phyloP scores from a whole-genome alignment of 192 early-diverging fungal genomes.

The Podila horticola region DNA sequence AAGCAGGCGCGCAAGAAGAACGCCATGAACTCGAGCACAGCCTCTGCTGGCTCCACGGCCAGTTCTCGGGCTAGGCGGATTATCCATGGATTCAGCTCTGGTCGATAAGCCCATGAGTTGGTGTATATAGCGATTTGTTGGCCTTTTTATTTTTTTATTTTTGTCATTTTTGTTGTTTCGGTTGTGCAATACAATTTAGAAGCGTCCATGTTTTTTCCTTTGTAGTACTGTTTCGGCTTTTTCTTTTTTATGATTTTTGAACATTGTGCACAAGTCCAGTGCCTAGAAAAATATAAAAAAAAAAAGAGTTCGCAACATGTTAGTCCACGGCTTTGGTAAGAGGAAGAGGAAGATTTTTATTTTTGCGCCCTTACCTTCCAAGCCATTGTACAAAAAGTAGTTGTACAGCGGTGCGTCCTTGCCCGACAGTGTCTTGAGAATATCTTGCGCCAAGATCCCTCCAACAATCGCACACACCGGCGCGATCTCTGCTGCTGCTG shows the following conservation, averaged over 20 bases:
- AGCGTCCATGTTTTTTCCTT: neutral
- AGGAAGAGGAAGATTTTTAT: too few relatives aligned
- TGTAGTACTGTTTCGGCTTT: neutral
- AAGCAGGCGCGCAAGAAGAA: neutral
- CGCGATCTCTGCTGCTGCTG: slow-evolving; percentile 71
- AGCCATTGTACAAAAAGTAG: slow-evolving; percentile 79
- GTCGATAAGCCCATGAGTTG: too few relatives aligned
- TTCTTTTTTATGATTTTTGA: slow-evolving; percentile 20
- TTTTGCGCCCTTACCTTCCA: too few relatives aligned
- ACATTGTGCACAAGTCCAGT: slow-evolving; percentile 41
- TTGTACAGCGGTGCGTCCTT: slow-evolving; percentile 89
- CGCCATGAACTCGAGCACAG: neutral
- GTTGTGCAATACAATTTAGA: neutral
- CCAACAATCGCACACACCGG: slow-evolving; percentile 90
- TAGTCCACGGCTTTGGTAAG: too few relatives aligned
- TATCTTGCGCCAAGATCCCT: slow-evolving; percentile 89
- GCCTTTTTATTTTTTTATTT: neutral
- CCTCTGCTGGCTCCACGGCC: neutral
- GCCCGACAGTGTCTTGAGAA: slow-evolving; percentile 84
- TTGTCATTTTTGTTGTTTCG: neutral
- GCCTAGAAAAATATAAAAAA: slow-evolving; percentile 3
- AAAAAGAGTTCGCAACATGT: too few relatives aligned
- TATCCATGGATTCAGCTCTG: slow-evolving; percentile 1
- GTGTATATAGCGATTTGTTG: too few relatives aligned
- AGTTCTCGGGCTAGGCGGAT: neutral